phyloP scores from a whole-genome alignment of 805 yeast genomes.

The Zygoascus flipseniorum region DNA sequence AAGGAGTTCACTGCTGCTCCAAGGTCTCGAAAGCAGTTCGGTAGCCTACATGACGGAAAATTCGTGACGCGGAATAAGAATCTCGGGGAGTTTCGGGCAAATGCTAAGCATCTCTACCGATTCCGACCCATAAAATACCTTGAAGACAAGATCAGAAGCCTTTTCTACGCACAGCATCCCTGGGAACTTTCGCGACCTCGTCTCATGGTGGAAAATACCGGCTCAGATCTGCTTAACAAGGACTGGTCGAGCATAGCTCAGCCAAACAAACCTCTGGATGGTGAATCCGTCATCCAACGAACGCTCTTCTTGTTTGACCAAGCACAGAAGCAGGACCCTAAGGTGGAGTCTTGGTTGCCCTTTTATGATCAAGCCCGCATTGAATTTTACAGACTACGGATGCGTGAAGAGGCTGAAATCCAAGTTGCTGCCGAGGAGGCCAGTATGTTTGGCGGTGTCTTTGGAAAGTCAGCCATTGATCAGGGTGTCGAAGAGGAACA shows the following conservation, averaged over 20 bases:
- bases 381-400: conserved; percentile 81
- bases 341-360: conserved; percentile 28
- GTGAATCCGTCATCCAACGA: conserved; percentile 80
- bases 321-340: conserved; percentile 19
- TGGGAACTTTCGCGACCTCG: conserved; percentile 96
- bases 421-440: conserved; percentile 75
- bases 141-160: conserved; percentile 74
- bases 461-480: conserved; percentile 51
- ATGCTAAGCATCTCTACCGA: conserved; percentile 34
- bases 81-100: conserved; percentile 19
- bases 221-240: conserved; percentile 40
- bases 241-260: conserved; percentile 83
- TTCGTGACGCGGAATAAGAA: conserved; percentile 42
- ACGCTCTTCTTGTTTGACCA: conserved; percentile 46
- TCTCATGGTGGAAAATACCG: conserved; percentile 66
- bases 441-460: conserved; percentile 75
- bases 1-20: conserved; percentile 15
- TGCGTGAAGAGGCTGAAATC: conserved; percentile 69
- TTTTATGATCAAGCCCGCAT: conserved; percentile 83
- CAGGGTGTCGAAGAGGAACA: conserved; percentile 68
- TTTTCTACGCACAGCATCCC: conserved; percentile 89
- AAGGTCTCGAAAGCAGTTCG: conserved; percentile 14
- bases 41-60: conserved; percentile 12
- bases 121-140: conserved; percentile 48
- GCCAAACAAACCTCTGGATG: conserved; percentile 66